Conservation (phyloP, 352 stramenopile species). For the Elongisporangium prolatum region DNA sequence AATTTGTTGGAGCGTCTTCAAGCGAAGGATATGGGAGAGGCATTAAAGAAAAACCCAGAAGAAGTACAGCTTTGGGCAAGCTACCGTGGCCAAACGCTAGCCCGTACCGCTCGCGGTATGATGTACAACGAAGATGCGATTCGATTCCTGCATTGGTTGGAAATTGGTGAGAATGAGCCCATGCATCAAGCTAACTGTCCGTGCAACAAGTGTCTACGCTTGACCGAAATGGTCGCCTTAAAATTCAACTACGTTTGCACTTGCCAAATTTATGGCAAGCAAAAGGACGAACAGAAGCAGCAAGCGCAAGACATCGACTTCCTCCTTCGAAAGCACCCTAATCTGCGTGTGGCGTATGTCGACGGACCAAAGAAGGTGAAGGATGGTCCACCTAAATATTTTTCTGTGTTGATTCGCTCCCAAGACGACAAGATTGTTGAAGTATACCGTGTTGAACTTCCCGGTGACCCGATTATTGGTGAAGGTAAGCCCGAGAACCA, state of each 20-base stretch:
- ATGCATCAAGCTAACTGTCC: constrained; percentile 71
- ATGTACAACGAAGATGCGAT: constrained; percentile 86
- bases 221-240: constrained; percentile 75
- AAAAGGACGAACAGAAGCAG: constrained; percentile 78
- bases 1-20: constrained; percentile 73
- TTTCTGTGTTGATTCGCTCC: constrained; percentile 69
- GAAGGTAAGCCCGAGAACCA: constrained; percentile 87
- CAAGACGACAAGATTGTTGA: constrained; percentile 70
- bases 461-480: constrained; percentile 72
- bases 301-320: constrained; percentile 78
- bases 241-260: constrained; percentile 89
- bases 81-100: constrained; percentile 75
- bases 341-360: constrained; percentile 68
- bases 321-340: constrained; percentile 68
- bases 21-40: constrained; percentile 77
- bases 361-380: constrained; percentile 85
- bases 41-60: constrained; percentile 73
- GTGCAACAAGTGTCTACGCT: constrained; percentile 79
- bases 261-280: constrained; percentile 83
- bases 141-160: constrained; percentile 78
- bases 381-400: constrained; percentile 77
- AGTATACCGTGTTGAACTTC: constrained; percentile 73
- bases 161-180: constrained; percentile 81
- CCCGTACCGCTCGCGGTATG: constrained; percentile 76
- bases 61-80: constrained; percentile 79